phyloP scores from a whole-genome alignment of 1,284 basidiomycete genomes.

The Ustilago sp. region DNA sequence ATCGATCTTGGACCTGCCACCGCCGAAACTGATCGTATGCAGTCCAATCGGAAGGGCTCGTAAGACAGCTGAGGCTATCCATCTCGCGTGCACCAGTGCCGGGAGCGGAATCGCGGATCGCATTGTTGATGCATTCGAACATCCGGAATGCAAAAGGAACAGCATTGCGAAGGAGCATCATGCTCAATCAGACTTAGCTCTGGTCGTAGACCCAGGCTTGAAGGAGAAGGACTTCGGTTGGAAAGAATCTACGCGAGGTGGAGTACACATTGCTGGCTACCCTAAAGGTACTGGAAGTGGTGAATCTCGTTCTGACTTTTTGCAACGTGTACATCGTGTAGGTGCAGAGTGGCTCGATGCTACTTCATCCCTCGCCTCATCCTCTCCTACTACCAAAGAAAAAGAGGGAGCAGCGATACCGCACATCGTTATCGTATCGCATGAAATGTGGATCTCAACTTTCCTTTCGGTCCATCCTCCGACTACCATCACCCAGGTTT shows the following conservation, averaged over 20 bases:
- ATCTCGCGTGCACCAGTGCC: conserved; percentile 17
- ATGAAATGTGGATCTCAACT: conserved; percentile 65
- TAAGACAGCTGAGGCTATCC: conserved; percentile 54
- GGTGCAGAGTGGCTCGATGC: conserved; percentile 36
- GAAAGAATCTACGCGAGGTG: conserved; percentile 53
- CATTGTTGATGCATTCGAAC: conserved; percentile 2
- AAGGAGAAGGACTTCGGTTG: conserved; percentile 55
- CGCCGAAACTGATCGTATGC: conserved; percentile 52
- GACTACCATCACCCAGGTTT: conserved; percentile 24
- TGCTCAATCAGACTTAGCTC: not conserved
- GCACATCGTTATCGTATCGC: conserved; percentile 60
- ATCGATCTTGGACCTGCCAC: conserved; percentile 34
- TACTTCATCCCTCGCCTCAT: conserved; percentile 7
- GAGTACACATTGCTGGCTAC: conserved; percentile 45
- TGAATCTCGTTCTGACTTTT: conserved; percentile 33
- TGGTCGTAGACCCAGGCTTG: conserved; percentile 34
- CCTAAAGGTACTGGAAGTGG: conserved; percentile 34
- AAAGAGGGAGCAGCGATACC: conserved; percentile 11
- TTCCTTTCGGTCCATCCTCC: conserved; percentile 52
- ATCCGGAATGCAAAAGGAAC: not conserved
- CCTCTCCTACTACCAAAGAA: not conserved
- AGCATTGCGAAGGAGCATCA: not conserved
- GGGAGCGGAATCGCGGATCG: not conserved
- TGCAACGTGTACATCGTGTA: conserved; percentile 20
- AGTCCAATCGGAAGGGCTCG: conserved; percentile 58